Evolutionary conservation across 345 rosid species (phyloP).

Genomic region (Gossypium raimondii): DNA sequence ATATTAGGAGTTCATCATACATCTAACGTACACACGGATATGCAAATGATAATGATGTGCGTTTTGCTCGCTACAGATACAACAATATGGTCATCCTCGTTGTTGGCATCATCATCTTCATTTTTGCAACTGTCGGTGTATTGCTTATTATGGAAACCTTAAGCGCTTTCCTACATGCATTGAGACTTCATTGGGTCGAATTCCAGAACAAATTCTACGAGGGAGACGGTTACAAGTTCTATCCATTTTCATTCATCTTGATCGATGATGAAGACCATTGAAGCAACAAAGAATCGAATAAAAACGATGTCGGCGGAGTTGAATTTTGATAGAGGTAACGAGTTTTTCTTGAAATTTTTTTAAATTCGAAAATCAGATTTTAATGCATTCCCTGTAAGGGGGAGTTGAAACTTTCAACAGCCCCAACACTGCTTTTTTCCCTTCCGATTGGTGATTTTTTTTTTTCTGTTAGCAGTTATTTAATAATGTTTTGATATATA

Average conservation of each 20-base stretch:
- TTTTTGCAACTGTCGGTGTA: conserved; percentile 85
- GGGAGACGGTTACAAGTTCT: conserved; percentile 89
- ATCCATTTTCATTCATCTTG: conserved; percentile 63
- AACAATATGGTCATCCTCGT: conserved; percentile 64
- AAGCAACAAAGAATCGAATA: conserved; percentile 13
- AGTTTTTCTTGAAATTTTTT: conserved; percentile 4
- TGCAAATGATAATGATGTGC: not conserved
- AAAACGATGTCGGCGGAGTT: not conserved
- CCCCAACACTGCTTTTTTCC: conserved; percentile 19
- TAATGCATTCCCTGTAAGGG: conserved; percentile 5
- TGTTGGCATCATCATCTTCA: conserved; percentile 62
- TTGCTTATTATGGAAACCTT: conserved; percentile 95
- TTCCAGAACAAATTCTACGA: conserved; percentile 95
- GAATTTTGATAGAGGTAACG: conserved; percentile 20
- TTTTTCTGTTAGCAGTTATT: conserved; percentile 17
- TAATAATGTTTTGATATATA: conserved; percentile 27
- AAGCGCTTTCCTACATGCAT: conserved; percentile 91
- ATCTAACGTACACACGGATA: not conserved
- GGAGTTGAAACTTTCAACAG: conserved; percentile 13
- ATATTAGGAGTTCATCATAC: too few species aligned
- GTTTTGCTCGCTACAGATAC: conserved; percentile 40
- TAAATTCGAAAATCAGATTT: not conserved
- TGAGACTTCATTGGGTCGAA: conserved; percentile 98
- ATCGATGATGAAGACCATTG: conserved; percentile 53
- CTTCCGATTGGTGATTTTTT: conserved; percentile 19